A percentile compares a stretch with the other conserved stretches of the same genome.
These are phyloP conservation scores for Geotrichum histeridarum DNA, from an alignment of 1,139 yeast genomes.

Conservation along the genomic window DNA sequence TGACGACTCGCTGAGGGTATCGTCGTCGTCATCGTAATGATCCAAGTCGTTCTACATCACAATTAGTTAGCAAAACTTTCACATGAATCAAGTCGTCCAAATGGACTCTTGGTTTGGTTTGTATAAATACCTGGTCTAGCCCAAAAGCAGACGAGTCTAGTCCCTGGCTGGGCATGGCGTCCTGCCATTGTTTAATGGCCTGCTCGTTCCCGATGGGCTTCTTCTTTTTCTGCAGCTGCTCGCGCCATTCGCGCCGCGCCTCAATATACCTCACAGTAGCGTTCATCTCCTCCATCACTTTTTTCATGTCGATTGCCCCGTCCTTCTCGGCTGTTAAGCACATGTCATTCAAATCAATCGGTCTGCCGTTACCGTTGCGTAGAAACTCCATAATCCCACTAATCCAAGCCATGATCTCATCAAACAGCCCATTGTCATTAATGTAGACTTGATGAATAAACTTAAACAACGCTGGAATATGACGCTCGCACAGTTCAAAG, in stretches of 20 bases:
- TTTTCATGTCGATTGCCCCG: constrained; percentile 42
- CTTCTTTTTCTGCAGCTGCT: constrained; percentile 20
- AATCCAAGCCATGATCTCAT: constrained; percentile 68
- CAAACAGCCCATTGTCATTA: constrained; percentile 71
- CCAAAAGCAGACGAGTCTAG: constrained; percentile 54
- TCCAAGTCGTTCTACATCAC: constrained; percentile 61
- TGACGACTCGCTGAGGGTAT: constrained; percentile 34
- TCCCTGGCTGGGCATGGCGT: constrained; percentile 42
- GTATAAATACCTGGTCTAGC: constrained; percentile 50
- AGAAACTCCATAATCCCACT: constrained; percentile 56
- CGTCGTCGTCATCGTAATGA: constrained; percentile 39
- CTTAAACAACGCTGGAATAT: constrained; percentile 63
- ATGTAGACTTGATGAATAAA: constrained; percentile 73
- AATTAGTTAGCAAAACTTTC: constrained; percentile 47
- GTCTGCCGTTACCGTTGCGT: constrained; percentile 45
- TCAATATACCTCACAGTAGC: constrained; percentile 44
- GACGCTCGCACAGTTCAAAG: constrained; percentile 59
- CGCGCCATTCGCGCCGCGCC: constrained; percentile 41
- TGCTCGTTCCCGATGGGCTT: constrained; percentile 26
- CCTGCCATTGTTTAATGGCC: constrained; percentile 28
- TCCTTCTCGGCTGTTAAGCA: constrained; percentile 34
- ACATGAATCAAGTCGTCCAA: constrained; percentile 40
- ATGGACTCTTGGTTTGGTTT: constrained; percentile 43
- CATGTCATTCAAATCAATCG: constrained; percentile 36
- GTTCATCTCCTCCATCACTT: constrained; percentile 44